Conservation (phyloP, 371 early-diverging fungal genomes). For the Coemansia sp. region DNA sequence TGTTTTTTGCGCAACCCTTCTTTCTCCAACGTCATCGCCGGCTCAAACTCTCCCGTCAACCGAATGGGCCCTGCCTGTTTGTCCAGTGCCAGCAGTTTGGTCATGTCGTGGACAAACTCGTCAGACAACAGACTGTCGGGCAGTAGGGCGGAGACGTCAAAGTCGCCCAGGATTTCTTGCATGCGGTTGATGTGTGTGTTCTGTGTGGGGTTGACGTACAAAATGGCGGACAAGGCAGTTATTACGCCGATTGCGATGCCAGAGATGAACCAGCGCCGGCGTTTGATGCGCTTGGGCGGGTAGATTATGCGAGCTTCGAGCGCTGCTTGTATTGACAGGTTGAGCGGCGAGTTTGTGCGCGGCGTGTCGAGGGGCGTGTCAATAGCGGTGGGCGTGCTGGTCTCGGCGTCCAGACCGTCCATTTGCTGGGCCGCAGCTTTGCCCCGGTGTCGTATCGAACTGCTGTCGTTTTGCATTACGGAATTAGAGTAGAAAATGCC, state of each 20-base stretch:
- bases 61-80: conserved; percentile 3
- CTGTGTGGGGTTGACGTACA: conserved; percentile 50
- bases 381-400: conserved; percentile 33
- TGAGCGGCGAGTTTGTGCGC: conserved; percentile 7
- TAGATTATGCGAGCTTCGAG: conserved; percentile 17
- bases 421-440: neutral
- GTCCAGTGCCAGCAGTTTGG: conserved; percentile 56
- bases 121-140: conserved; percentile 71
- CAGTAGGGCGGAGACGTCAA: conserved; percentile 64
- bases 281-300: conserved; percentile 21
- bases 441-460: neutral
- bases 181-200: conserved; percentile 45
- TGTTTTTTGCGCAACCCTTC: conserved; percentile 45
- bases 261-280: conserved; percentile 54
- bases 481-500: too few species aligned
- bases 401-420: conserved; percentile 3
- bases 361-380: conserved; percentile 36
- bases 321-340: neutral
- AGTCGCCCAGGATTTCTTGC: conserved; percentile 55
- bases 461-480: neutral
- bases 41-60: conserved; percentile 38
- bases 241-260: conserved; percentile 59
- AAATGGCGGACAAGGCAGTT: conserved; percentile 51
- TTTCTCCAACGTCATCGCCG: conserved; percentile 30
- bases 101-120: conserved; percentile 67